These are phyloP conservation scores for Cadophora gregata DNA, from an alignment of 2,329 filamentous ascomycete species.

Conservation along the genomic window DNA sequence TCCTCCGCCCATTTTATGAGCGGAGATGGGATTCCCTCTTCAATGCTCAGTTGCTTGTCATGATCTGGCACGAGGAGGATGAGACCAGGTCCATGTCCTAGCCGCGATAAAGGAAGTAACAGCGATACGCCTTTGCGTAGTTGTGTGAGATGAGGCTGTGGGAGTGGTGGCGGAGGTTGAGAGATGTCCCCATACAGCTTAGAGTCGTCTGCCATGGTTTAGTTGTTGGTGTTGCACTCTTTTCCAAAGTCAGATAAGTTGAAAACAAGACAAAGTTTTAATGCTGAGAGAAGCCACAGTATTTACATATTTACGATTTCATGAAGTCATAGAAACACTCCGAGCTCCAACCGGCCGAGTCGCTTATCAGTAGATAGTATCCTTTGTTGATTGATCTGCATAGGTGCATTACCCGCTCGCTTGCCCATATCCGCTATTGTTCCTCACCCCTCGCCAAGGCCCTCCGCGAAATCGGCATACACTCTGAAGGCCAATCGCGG, in stretches of 20 bases:
- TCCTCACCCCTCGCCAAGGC: neutral
- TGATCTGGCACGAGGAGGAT: constrained; percentile 38
- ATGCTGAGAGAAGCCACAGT: neutral
- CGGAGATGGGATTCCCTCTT: constrained; percentile 37
- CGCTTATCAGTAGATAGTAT: neutral
- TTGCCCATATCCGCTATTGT: neutral
- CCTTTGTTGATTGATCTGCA: neutral
- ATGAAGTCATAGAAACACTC: neutral
- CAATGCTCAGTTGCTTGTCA: constrained; percentile 16
- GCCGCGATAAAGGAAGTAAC: constrained; percentile 27
- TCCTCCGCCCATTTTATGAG: constrained; percentile 45
- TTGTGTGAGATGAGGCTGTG: neutral
- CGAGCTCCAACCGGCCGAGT: neutral
- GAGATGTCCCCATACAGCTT: neutral
- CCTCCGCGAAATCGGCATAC: neutral
- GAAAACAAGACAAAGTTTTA: neutral
- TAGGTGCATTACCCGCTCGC: neutral
- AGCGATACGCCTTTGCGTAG: neutral
- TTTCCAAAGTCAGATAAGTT: neutral
- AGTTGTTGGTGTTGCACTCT: neutral
- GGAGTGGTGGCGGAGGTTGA: neutral
- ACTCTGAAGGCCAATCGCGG: neutral
- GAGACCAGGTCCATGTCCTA: constrained; percentile 45
- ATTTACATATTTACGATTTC: neutral
- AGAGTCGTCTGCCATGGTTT: neutral